Percentiles rank a stretch among this genome's conserved stretches.
phyloP scores from a whole-genome alignment of 2,329 filamentous ascomycete species.

The Xylaria hypoxylon region DNA sequence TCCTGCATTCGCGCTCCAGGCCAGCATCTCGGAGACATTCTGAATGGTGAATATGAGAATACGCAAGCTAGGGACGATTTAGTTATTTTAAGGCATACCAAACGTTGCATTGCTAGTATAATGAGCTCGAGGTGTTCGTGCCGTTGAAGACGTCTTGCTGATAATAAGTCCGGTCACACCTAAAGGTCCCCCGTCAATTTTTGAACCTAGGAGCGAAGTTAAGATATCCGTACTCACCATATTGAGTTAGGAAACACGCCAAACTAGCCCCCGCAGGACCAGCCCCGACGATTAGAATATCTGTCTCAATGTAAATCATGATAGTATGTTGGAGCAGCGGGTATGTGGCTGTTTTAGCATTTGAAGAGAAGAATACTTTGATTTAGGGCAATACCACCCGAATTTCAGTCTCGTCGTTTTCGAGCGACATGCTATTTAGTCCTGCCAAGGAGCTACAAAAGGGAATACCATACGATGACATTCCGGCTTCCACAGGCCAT shows the following conservation, averaged over 20 bases:
- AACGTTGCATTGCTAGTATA: constrained; percentile 35
- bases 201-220: background rate
- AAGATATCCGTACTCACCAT: constrained; percentile 17
- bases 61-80: background rate
- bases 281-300: constrained; percentile 36
- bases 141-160: constrained; percentile 34
- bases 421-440: background rate
- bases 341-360: background rate
- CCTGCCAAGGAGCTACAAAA: constrained; percentile 6
- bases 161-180: constrained; percentile 35
- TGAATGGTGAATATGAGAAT: constrained; percentile 10
- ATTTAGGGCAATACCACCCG: background rate
- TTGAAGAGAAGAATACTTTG: background rate
- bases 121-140: constrained; percentile 34
- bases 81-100: constrained; percentile 16
- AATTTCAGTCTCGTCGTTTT: background rate
- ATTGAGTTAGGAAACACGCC: constrained; percentile 31
- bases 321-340: background rate
- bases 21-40: constrained; percentile 37
- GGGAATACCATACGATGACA: constrained; percentile 10
- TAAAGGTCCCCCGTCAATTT: constrained; percentile 16
- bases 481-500: constrained; percentile 10
- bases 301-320: constrained; percentile 35
- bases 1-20: constrained; percentile 28
- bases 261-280: constrained; percentile 36